Evolutionary conservation across 2,329 filamentous ascomycete genomes (phyloP), one percentile per base, ranked within the genome.

Genomic region (Pseudopyrenochaeta lycopersici): DNA sequence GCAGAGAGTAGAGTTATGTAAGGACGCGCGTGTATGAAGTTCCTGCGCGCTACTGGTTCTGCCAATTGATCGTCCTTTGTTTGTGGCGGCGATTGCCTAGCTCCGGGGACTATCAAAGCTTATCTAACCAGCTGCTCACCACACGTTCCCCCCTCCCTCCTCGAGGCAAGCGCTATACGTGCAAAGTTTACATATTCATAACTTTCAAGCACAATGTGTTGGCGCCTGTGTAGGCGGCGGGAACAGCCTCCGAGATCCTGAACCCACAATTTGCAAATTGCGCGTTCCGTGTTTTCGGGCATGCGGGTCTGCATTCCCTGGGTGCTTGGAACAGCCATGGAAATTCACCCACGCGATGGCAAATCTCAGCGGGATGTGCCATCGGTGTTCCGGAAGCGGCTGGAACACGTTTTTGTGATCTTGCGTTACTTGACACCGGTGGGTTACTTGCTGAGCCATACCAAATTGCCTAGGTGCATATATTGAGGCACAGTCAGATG

Each of bases 401-500:
- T 42, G 11, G 40, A 42, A 42, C 12, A 11, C n/a, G 6, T 17
- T 11, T 4, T 35, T 11, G 5, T 7, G 23, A 17, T 23, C 15
- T 42, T 30, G 40, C 21, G 40, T 4, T 6, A 30, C 23, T 17
- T 2, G 14, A 30, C n/a, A n/a, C n/a, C n/a, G n/a, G 36, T 4
- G 36, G 4, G 12, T 40, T 23, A 6, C 39, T 9, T 14, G 39
- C 12, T 12, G 4, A 2, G 11, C 17, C 21, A 17, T 41, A 21
- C 20, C 14, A 41, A 27, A 41, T 29, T 27, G 39, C 39, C 21
- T 14, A 14, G 40, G 15, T 23, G 40, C 14, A 12, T 42, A 42
- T 30, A 42, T 29, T 31, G 23, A 21, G 40, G 40, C 23, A 42
- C 40, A 42, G 40, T 42, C 40, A 42, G 40, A 42, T 27, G 7